Evolutionary conservation across 371 early-diverging fungal genomes (phyloP).

Genomic region (Apophysomyces ossiformis): DNA sequence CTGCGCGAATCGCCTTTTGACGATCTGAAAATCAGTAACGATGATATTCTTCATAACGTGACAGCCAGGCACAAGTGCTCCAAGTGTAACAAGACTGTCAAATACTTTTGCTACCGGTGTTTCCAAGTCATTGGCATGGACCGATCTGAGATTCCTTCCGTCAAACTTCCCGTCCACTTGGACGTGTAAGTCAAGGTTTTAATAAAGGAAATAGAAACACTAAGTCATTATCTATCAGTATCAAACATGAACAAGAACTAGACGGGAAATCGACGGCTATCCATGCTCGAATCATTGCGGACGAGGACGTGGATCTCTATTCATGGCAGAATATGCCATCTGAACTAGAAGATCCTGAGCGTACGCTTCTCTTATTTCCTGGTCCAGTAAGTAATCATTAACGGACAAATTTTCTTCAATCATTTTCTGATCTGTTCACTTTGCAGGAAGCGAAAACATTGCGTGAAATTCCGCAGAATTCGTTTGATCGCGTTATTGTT

Average conservation of each 20-base stretch:
- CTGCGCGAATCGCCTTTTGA: constrained; percentile 28
- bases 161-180: constrained; percentile 77
- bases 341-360: constrained; percentile 66
- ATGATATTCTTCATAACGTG: constrained; percentile 35
- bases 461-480: constrained; percentile 57
- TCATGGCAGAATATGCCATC: constrained; percentile 55
- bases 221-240: constrained; percentile 36
- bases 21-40: constrained; percentile 49
- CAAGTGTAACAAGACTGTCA: constrained; percentile 64
- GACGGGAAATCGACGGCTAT: constrained; percentile 88
- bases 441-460: constrained; percentile 72
- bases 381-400: constrained; percentile 63
- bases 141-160: constrained; percentile 58
- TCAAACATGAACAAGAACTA: constrained; percentile 80
- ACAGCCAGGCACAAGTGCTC: constrained; percentile 53
- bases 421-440: constrained; percentile 5
- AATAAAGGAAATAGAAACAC: not conserved
- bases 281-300: constrained; percentile 84
- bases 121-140: constrained; percentile 58
- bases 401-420: not conserved
- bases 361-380: constrained; percentile 87
- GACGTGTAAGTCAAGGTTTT: constrained; percentile 62
- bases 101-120: constrained; percentile 80
- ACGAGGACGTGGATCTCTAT: constrained; percentile 68
- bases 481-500: constrained; percentile 81